Percentiles rank a stretch among this genome's conserved stretches.
Evolutionary conservation across 768 basidiomycete genomes (phyloP).

Genomic region (Pleurotus djamor): DNA sequence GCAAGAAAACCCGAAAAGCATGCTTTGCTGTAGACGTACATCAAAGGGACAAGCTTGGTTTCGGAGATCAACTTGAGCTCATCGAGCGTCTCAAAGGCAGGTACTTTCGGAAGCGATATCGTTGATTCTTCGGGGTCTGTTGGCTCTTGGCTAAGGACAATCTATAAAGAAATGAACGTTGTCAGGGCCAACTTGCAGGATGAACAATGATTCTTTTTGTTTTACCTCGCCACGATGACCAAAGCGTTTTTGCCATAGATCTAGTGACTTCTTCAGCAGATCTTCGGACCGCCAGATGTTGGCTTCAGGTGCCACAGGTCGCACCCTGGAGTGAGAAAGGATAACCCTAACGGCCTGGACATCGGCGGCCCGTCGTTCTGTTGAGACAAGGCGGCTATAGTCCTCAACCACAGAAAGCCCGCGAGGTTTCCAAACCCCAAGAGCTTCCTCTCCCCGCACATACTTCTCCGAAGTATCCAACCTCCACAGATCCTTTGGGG

Average conservation of each 20-base stretch:
- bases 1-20: too few species aligned
- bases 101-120: constrained; percentile 25
- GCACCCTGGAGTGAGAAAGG: constrained; percentile 52
- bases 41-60: constrained; percentile 71
- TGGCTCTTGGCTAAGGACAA: constrained; percentile 74
- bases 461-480: constrained; percentile 95
- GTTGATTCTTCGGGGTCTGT: constrained; percentile 48
- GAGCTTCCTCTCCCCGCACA: constrained; percentile 86
- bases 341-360: constrained; percentile 88
- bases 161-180: constrained; percentile 42
- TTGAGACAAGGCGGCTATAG: constrained; percentile 67
- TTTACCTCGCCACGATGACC: constrained; percentile 73
- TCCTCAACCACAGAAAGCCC: constrained; percentile 91
- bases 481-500: constrained; percentile 89
- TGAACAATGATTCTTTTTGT: too few species aligned
- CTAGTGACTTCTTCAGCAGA: constrained; percentile 63
- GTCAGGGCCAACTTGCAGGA: too few species aligned
- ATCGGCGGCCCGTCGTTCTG: constrained; percentile 78
- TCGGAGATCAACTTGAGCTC: constrained; percentile 68
- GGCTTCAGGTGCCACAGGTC: constrained; percentile 47
- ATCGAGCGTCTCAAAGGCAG: constrained; percentile 40
- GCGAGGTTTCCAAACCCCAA: constrained; percentile 83
- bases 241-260: constrained; percentile 83
- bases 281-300: constrained; percentile 67
- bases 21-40: constrained; percentile 14